Evolutionary conservation across 495 filamentous ascomycete species (phyloP), one percentile per base, ranked within the genome.

Genomic region (Podospora pseudopauciseta): DNA sequence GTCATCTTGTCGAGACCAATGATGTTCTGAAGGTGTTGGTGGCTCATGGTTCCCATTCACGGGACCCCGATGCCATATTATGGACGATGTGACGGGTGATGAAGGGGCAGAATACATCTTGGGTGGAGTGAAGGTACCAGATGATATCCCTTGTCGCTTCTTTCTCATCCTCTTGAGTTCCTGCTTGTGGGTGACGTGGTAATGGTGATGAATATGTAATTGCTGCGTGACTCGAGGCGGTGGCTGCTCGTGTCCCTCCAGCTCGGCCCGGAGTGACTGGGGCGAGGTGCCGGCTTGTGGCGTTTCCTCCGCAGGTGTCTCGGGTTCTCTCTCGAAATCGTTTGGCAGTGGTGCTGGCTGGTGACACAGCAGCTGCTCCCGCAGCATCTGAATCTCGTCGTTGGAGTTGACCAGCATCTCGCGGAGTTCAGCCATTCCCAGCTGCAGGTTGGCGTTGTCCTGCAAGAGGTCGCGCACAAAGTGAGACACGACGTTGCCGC

Each of bases 391-490:
- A 9, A 97, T 93, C 76, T 97, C 94, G 73, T 96, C 89, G 74
- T 97, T 96, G n/a, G 94, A 96, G 72, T 86, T 93, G 69, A 91
- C 86, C 28, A 99, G 84, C 90, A 97, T 89, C 75, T 97, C 94
- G 19, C 94, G 85, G 44, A 99, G 80, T 77, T 99, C 94, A 65
- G 92, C 86, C 61, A 97, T 94, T 15, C 91, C 93, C 65, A 92
- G 84, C 74, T 97, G 94, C 61, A 99, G 81, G 71, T 93, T 96
- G 16, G 92, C 92, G 74, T 99, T 99, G 75, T 99, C 94, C 73
- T 96, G 91, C 49, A 99, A 79, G 59, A 99, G 93, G 72, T 97
- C 94, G 74, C 92, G 92, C 65, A 99, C 94, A 68, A 99, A 97
- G 72, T 93, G 91, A 44, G 91, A 93, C 7, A 97, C 91, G 16